These are phyloP conservation scores for Pythium oligandrum DNA, from an alignment of 352 stramenopile genomes.

Conservation along the genomic window DNA sequence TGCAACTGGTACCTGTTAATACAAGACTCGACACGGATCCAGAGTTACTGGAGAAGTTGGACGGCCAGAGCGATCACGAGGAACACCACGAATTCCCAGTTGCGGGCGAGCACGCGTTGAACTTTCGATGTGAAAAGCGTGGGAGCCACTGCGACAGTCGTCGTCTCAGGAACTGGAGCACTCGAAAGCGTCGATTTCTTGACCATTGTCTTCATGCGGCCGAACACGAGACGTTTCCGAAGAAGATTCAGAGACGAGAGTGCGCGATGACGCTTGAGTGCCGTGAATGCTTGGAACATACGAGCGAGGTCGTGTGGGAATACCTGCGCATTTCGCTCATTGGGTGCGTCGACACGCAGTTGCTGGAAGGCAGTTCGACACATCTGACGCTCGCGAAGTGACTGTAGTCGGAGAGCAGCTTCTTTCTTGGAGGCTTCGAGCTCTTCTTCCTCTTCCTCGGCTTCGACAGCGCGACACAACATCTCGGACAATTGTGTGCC, in stretches of 20 bases:
- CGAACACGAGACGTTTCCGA: conserved; percentile 43
- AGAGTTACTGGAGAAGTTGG: conserved; percentile 1
- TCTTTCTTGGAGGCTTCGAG: neutral
- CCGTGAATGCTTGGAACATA: conserved; percentile 40
- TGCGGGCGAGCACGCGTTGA: no score
- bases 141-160: no score
- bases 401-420: no score
- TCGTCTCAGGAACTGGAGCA: no score
- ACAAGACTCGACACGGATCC: no score
- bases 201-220: conserved; percentile 23
- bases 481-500: conserved; percentile 57
- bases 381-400: neutral
- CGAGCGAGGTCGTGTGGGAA: conserved; percentile 14
- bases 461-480: conserved; percentile 32
- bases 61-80: conserved; percentile 9
- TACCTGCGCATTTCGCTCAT: no score
- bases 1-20: no score
- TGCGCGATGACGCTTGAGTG: conserved; percentile 32
- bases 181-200: neutral
- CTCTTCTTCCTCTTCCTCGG: conserved; percentile 13
- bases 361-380: conserved; percentile 26
- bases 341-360: no score
- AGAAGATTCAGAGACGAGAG: conserved; percentile 22
- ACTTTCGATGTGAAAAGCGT: no score
- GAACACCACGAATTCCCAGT: conserved; percentile 21